These are phyloP conservation scores for Cydonia oblonga DNA, from an alignment of 331 rosid species.

Conservation along the genomic window DNA sequence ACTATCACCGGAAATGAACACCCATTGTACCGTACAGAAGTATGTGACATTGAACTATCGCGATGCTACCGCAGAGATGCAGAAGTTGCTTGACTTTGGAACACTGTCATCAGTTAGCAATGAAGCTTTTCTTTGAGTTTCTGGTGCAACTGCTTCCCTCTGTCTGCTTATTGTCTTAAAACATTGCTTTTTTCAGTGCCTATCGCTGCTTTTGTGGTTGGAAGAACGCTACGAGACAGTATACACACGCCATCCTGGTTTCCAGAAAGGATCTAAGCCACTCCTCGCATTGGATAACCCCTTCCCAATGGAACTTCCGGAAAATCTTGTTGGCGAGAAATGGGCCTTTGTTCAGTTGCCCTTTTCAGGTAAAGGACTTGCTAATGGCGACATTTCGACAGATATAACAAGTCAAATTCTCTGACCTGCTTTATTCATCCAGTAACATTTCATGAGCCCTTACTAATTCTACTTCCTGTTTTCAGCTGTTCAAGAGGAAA, in stretches of 20 bases:
- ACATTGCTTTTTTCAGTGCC: slow-evolving; percentile 46
- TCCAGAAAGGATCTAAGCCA: slow-evolving; percentile 73
- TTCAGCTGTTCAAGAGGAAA: slow-evolving; percentile 74
- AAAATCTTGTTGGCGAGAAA: slow-evolving; percentile 72
- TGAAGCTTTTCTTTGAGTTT: neutral
- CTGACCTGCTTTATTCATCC: neutral
- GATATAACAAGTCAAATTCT: neutral
- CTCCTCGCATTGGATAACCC: slow-evolving; percentile 84
- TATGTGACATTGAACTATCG: neutral
- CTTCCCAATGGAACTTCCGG: slow-evolving; percentile 85
- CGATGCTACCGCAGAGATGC: neutral
- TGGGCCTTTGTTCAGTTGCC: slow-evolving; percentile 98
- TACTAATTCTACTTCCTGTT: slow-evolving; percentile 14
- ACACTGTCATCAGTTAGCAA: neutral
- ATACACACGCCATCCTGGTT: slow-evolving; percentile 78
- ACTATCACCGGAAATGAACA: too few relatives aligned
- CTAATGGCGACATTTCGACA: neutral
- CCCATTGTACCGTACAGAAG: neutral
- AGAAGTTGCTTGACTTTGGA: neutral
- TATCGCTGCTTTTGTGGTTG: slow-evolving; percentile 73
- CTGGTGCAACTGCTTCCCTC: neutral
- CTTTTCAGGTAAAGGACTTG: slow-evolving; percentile 47
- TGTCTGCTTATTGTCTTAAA: slow-evolving; percentile 1
- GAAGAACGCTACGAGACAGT: slow-evolving; percentile 78
- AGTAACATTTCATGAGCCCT: neutral